These are phyloP conservation scores for Thamnidium elegans DNA, from an alignment of 192 early-diverging fungal genomes.

Conservation along the genomic window DNA sequence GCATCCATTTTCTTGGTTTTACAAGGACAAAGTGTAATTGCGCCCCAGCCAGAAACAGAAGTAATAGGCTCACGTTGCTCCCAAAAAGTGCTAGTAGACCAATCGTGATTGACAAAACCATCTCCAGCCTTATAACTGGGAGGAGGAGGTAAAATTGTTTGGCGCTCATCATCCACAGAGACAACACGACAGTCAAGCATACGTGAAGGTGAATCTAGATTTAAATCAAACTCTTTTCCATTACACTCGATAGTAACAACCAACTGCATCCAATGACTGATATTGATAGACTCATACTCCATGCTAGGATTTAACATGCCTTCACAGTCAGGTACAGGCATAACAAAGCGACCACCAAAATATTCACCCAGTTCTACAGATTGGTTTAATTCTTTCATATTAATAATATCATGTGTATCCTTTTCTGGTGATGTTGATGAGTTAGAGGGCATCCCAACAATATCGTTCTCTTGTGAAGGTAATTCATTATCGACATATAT, in stretches of 20 bases:
- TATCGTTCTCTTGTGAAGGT: background rate
- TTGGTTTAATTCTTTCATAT: constrained; percentile 26
- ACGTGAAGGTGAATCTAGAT: constrained; percentile 19
- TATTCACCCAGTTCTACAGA: constrained; percentile 18
- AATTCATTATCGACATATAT: no score
- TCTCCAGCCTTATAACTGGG: constrained; percentile 9
- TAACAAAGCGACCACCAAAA: constrained; percentile 27
- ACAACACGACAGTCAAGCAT: constrained; percentile 34
- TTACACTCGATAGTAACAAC: constrained; percentile 6
- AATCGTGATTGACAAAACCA: background rate
- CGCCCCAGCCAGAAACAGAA: constrained; percentile 9
- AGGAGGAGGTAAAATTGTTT: constrained; percentile 29
- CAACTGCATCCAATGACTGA: constrained; percentile 26
- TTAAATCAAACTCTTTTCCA: constrained; percentile 13
- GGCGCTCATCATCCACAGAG: constrained; percentile 16
- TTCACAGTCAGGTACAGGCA: constrained; percentile 29
- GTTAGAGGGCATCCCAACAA: background rate
- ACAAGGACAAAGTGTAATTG: constrained; percentile 22
- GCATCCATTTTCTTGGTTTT: constrained; percentile 4
- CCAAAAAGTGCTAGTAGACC: constrained; percentile 23
- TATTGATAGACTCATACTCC: constrained; percentile 7
- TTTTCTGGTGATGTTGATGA: background rate
- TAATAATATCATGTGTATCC: background rate
- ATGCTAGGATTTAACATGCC: constrained; percentile 24
- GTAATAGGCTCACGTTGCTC: constrained; percentile 26